Evolutionary conservation across 345 rosid genomes (phyloP).

Genomic region (Psidium guajava): DNA sequence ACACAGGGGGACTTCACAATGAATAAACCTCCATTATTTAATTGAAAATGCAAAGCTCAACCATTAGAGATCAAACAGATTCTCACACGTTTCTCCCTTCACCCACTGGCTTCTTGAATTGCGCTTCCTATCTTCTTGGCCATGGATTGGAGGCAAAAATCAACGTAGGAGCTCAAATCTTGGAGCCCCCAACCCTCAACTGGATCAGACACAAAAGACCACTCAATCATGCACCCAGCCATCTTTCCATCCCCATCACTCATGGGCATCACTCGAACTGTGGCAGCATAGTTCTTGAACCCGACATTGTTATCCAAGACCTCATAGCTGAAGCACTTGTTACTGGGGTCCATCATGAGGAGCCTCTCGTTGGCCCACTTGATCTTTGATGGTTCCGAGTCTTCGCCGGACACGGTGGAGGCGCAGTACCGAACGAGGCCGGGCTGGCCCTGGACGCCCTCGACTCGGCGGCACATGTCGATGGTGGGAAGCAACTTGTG

Average conservation of each 20-base stretch:
- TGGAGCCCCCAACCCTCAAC: conserved; percentile 37
- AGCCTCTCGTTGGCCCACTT: conserved; percentile 51
- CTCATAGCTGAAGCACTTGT: conserved; percentile 47
- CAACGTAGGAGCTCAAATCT: conserved; percentile 21
- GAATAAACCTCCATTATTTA: neutral
- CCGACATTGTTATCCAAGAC: conserved; percentile 43
- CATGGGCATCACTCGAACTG: conserved; percentile 18
- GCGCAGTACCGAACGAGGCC: conserved; percentile 50
- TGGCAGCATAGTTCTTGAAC: conserved; percentile 33
- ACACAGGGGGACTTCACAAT: neutral
- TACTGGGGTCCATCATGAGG: conserved; percentile 25
- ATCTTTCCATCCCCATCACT: neutral
- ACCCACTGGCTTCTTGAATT: neutral
- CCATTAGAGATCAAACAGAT: neutral
- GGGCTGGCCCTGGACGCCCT: conserved; percentile 38
- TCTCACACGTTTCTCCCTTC: neutral
- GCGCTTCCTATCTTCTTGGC: conserved; percentile 30
- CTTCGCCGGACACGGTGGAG: neutral
- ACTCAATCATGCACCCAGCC: conserved; percentile 38
- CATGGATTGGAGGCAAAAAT: conserved; percentile 26
- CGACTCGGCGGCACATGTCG: conserved; percentile 31
- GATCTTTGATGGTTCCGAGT: neutral
- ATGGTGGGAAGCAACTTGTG: conserved; percentile 35
- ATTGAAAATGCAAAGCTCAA: neutral
- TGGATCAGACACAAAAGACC: conserved; percentile 59